Evolutionary conservation across 148 eudicot species (phyloP), one percentile per base, ranked within the genome.

Genomic region (Linanthus parryae): DNA sequence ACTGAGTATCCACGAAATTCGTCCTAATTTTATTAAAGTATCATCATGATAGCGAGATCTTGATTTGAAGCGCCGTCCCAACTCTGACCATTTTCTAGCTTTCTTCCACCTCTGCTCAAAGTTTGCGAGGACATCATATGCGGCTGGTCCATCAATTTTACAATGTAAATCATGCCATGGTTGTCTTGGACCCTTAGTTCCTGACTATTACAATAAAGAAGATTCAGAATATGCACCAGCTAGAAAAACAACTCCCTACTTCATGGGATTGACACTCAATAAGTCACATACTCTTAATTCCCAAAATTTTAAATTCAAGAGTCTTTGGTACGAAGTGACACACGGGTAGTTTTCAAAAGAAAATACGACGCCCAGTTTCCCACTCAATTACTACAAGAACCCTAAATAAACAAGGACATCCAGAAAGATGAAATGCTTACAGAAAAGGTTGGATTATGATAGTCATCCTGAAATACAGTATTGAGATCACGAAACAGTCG

Each of bases 161-260:
- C 55, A 51, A 33, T 51, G 55, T 26, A 38, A 51, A 46, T 62
- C 67, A 54, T 62, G 67, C 67, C 67, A 62, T 53, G 67, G 67
- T 33, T 62, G 45, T 54, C 67, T 62, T 6, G 67, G 67, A 2
- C 52, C 58, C 37, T 53, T 61, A 19, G 40, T 52, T 25, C 40
- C 51, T 17, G 33, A 38, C 57, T 53, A 4, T 21, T 44, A 22
- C 2, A 33, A 27, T n/a, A 30, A 24, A 3, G 13, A 39, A 23
- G 16, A 21, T 34, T 5, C 13, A 9, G 13, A 10, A 31, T 31
- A 31, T 4, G 10, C 5, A 4, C 5, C 5, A 5, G 10, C 7
- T 10, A 31, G 35, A 10, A 31, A 31, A 31, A 4, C 10, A 31
- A 31, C 5, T 10, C 35, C 5, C 10, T 31, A 10, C 5, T 4